Conservation (phyloP, 2,329 filamentous ascomycete species). For the Teratosphaeria pseudoeucalypti region DNA sequence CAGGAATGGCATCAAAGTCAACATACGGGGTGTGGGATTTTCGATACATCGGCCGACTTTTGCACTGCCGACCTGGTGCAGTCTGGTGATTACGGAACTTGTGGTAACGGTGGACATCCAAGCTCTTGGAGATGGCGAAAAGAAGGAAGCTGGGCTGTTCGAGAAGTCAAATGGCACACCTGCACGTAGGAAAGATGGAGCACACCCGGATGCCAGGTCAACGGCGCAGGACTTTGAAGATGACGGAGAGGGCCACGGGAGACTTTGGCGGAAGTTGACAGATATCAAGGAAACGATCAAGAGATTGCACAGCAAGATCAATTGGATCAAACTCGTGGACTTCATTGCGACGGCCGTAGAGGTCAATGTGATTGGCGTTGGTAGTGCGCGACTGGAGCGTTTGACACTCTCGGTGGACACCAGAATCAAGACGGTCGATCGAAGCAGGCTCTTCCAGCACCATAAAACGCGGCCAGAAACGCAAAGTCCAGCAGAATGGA, state of each 20-base stretch:
- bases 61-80: slow-evolving; percentile 93
- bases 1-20: slow-evolving; percentile 77
- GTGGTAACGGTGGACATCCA: slow-evolving; percentile 72
- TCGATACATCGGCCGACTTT: slow-evolving; percentile 90
- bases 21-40: slow-evolving; percentile 79
- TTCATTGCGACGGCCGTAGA: slow-evolving; percentile 73
- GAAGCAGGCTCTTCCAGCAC: slow-evolving; percentile 79
- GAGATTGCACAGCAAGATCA: slow-evolving; percentile 70
- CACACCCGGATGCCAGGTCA: slow-evolving; percentile 1
- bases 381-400: slow-evolving; percentile 72
- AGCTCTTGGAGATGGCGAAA: slow-evolving; percentile 38
- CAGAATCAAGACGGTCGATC: slow-evolving; percentile 78
- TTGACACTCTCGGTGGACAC: slow-evolving; percentile 85
- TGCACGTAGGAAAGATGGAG: slow-evolving; percentile 2
- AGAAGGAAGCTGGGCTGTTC: slow-evolving; percentile 7
- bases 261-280: slow-evolving; percentile 72
- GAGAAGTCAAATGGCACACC: background rate
- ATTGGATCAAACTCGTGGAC: slow-evolving; percentile 84
- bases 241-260: slow-evolving; percentile 39
- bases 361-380: slow-evolving; percentile 67
- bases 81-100: slow-evolving; percentile 76
- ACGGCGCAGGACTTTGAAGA: slow-evolving; percentile 10
- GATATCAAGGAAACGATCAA: slow-evolving; percentile 78
- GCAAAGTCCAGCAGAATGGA: slow-evolving; percentile 84
- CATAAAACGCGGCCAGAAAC: slow-evolving; percentile 53